Base-by-base conservation (phyloP, 2,329 filamentous ascomycete genomes). In the Graphilbum sp. region DNA sequence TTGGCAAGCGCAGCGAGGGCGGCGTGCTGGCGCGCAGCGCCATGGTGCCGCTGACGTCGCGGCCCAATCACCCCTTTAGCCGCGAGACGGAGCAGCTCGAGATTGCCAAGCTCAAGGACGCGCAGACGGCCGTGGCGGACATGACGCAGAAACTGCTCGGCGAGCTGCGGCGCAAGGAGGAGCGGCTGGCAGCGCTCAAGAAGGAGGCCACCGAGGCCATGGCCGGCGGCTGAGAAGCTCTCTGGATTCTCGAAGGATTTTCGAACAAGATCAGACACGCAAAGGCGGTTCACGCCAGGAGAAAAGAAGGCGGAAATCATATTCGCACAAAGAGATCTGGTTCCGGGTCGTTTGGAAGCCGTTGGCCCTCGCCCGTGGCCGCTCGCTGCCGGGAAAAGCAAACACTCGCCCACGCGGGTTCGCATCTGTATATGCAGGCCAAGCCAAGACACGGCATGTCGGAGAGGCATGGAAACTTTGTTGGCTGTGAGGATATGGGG, bases 11-110 rank as follows among this genome's bases (percentile, higher is more conserved):
- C 41, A 60, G 57, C 40, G 57, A 62, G 46, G 65, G 67, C 46
- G 66, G 69, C 39, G 62, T 74, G 35, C 69, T 73, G 46, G 72
- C 79, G 47, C 69, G 77, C 42, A 82, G 77, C 36, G 82, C 82
- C 40, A 75, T 85, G 62, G 75, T 92, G 44, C 84, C 84, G 5
- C 64, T 74, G 40, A 66, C 62, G 35, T 79, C 72, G 50, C 66
- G 72, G 9, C 72, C 75, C 2, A 76, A 69, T 25, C 78, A 78
- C 52, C 77, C 75, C n/a, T 87, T 83, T 53, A 82, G 77, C 55
- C 66, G 67, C 41, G 75, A 80, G 60, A 78, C 75, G 35, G 81
- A 82, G 59, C 64, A 69, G 46, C 57, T 69, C 7, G 74, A 79
- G 56, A 57, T 76, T 27, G 68, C 71, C 53, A 67, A 66, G 50